Percentiles rank a stretch among this genome's conserved stretches.
phyloP scores from a whole-genome alignment of 805 yeast genomes.

The Starmerella sp. region DNA sequence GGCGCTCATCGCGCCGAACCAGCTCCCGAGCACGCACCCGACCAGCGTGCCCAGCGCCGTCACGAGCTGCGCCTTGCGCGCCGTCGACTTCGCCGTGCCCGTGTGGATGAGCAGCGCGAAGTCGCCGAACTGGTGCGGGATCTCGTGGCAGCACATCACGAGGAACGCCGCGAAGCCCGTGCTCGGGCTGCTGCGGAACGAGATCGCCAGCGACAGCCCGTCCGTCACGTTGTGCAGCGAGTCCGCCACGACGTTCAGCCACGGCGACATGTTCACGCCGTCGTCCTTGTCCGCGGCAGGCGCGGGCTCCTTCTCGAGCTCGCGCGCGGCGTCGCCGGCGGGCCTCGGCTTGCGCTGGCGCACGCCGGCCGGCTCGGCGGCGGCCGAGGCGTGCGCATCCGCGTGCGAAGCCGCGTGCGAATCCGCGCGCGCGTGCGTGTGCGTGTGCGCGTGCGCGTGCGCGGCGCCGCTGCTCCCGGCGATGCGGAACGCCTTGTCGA shows the following conservation, averaged over 20 bases:
- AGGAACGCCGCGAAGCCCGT: constrained; percentile 60
- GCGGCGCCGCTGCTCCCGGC: constrained; percentile 28
- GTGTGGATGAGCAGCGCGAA: constrained; percentile 60
- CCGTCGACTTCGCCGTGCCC: constrained; percentile 56
- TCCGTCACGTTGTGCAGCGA: constrained; percentile 67
- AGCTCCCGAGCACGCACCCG: constrained; percentile 42
- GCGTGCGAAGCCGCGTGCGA: neutral
- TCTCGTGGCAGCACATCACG: constrained; percentile 65
- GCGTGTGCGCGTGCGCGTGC: constrained; percentile 30
- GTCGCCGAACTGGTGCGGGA: constrained; percentile 75
- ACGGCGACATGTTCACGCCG: constrained; percentile 1
- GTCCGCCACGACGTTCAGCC: constrained; percentile 54
- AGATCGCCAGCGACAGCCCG: constrained; percentile 62
- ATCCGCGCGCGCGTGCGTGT: constrained; percentile 24
- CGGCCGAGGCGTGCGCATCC: neutral
- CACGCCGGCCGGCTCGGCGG: too few relatives aligned
- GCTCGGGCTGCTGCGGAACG: constrained; percentile 48
- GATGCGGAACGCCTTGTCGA: constrained; percentile 52
- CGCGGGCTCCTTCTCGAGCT: neutral
- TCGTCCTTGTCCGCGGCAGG: too few relatives aligned
- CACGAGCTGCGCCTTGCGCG: constrained; percentile 53
- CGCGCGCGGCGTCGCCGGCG: neutral
- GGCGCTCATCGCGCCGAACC: constrained; percentile 24
- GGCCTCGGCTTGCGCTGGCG: neutral
- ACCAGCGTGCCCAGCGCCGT: constrained; percentile 54